A percentile compares a stretch with the other conserved stretches of the same genome.
These are phyloP conservation scores for Vachellia pachyceras DNA, from an alignment of 306 rosid genomes.

Conservation along the genomic window DNA sequence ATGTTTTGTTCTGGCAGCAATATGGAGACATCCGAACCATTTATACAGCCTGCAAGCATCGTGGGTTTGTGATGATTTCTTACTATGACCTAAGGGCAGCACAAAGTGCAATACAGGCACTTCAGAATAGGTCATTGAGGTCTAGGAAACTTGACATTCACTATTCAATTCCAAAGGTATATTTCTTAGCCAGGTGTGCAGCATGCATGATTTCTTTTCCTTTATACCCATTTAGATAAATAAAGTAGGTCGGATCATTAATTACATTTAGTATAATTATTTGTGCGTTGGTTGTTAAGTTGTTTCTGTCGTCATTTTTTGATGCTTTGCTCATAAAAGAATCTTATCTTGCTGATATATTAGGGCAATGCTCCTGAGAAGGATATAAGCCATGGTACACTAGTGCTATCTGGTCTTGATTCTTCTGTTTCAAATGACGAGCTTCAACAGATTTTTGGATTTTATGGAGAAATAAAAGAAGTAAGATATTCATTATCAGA, in stretches of 20 bases:
- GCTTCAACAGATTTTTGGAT: constrained; percentile 58
- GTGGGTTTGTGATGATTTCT: constrained; percentile 78
- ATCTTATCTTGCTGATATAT: constrained; percentile 38
- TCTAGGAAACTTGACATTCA: constrained; percentile 76
- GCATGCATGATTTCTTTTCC: constrained; percentile 24
- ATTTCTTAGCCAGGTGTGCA: constrained; percentile 16
- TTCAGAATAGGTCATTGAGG: constrained; percentile 64
- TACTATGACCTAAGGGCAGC: constrained; percentile 75
- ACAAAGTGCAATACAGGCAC: constrained; percentile 65
- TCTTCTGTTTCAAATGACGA: constrained; percentile 65
- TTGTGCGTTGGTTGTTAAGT: constrained; percentile 15
- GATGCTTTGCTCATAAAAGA: constrained; percentile 33
- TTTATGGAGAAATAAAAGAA: constrained; percentile 73
- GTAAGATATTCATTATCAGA: constrained; percentile 42
- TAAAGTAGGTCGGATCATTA: constrained; percentile 8
- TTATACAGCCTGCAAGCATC: constrained; percentile 75
- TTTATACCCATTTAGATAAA: too few species aligned
- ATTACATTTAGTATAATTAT: not conserved
- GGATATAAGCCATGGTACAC: constrained; percentile 67
- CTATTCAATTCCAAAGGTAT: constrained; percentile 76
- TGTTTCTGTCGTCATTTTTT: constrained; percentile 29
- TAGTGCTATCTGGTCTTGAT: constrained; percentile 65
- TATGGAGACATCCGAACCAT: constrained; percentile 67
- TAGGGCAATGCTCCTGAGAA: constrained; percentile 71
- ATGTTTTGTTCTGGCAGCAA: constrained; percentile 54